A percentile compares a stretch with the other conserved stretches of the same genome.
These are phyloP conservation scores for Heterobasidion irregulare DNA, from an alignment of 1,284 basidiomycete genomes.

Conservation along the genomic window DNA sequence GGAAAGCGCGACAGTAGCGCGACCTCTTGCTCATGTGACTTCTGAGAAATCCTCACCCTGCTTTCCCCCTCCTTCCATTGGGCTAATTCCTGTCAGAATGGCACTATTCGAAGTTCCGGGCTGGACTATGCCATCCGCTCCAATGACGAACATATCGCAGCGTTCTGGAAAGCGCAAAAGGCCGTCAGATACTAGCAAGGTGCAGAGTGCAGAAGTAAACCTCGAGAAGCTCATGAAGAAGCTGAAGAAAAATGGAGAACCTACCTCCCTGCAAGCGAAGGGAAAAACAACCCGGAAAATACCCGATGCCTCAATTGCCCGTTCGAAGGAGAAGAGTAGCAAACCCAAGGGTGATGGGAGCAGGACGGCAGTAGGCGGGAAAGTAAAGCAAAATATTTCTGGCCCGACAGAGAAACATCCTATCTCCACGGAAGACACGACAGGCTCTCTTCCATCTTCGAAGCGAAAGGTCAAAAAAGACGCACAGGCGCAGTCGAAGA, in stretches of 20 bases:
- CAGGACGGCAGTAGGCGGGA: conserved; percentile 4
- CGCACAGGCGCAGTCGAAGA: too few relatives aligned
- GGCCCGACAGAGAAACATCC: neutral
- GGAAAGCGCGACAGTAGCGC: too few relatives aligned
- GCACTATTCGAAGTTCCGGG: conserved; percentile 65
- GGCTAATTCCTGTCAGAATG: conserved; percentile 21
- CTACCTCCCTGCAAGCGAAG: conserved; percentile 37
- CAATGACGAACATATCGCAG: conserved; percentile 24
- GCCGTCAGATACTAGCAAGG: conserved; percentile 25
- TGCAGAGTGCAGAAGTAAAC: conserved; percentile 52
- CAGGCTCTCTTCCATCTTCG: neutral
- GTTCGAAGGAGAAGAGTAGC: too few relatives aligned
- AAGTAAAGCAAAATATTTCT: neutral
- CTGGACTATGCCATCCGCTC: conserved; percentile 48
- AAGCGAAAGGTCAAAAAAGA: neutral
- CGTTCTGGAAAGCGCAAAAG: conserved; percentile 64
- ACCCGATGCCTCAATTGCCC: too few relatives aligned
- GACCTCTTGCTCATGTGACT: too few relatives aligned
- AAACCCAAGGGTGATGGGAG: neutral
- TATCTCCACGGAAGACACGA: neutral
- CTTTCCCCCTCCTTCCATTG: neutral
- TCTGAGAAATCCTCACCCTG: neutral
- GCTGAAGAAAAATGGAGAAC: conserved; percentile 29
- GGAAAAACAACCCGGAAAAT: conserved; percentile 54
- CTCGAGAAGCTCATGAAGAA: conserved; percentile 72